Conservation (phyloP, 805 yeast genomes). For the Pichia thaimueangensis region DNA sequence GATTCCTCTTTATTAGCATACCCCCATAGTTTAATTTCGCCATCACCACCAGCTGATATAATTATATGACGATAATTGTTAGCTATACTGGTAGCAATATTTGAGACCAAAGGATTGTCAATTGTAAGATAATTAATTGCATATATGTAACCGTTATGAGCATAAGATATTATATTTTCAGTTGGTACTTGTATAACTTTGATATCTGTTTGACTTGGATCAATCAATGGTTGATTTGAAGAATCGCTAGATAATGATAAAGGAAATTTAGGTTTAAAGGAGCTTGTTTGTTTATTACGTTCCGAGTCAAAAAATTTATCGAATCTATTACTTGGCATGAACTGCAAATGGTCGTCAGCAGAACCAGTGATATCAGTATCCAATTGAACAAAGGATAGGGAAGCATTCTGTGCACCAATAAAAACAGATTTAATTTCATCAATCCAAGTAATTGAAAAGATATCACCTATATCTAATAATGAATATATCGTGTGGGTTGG, state of each 20-base stretch:
- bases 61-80: conserved; percentile 34
- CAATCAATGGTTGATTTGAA: neutral
- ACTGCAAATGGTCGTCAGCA: conserved; percentile 26
- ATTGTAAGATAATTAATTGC: conserved; percentile 41
- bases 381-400: conserved; percentile 64
- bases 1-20: conserved; percentile 20
- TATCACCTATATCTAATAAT: conserved; percentile 85
- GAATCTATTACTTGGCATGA: conserved; percentile 59
- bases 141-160: conserved; percentile 89
- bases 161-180: conserved; percentile 63
- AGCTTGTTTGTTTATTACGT: conserved; percentile 35
- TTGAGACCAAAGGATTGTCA: conserved; percentile 16
- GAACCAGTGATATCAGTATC: conserved; percentile 16
- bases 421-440: conserved; percentile 54
- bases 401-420: conserved; percentile 90
- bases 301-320: conserved; percentile 85
- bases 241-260: neutral
- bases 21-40: conserved; percentile 76
- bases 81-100: conserved; percentile 22
- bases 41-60: conserved; percentile 87
- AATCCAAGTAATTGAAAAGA: conserved; percentile 75
- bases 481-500: conserved; percentile 75
- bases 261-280: conserved; percentile 14
- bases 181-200: conserved; percentile 61
- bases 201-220: conserved; percentile 17